phyloP scores from a whole-genome alignment of 805 yeast species.

The Zygosaccharomyces gambellarensis region DNA sequence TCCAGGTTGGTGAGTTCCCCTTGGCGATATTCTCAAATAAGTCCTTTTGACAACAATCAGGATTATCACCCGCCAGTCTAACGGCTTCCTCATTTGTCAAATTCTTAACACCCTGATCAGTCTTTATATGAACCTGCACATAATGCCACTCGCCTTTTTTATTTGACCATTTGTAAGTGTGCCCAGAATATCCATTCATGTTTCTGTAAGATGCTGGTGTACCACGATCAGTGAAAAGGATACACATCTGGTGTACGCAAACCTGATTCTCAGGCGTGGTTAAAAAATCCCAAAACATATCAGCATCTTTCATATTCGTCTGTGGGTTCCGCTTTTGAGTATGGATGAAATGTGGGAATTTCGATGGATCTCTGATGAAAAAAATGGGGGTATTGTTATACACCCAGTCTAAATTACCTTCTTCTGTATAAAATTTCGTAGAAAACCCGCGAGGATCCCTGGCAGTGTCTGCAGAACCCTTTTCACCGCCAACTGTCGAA shows the following conservation, averaged over 20 bases:
- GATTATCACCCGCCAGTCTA: slow-evolving; percentile 65
- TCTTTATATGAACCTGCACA: slow-evolving; percentile 51
- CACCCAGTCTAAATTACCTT: slow-evolving; percentile 68
- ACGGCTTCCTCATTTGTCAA: slow-evolving; percentile 64
- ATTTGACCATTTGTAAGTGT: slow-evolving; percentile 58
- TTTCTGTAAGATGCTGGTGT: slow-evolving; percentile 50
- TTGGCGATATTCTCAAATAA: slow-evolving; percentile 71
- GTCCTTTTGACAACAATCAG: slow-evolving; percentile 78
- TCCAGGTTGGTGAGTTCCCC: slow-evolving; percentile 82
- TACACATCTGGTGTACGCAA: slow-evolving; percentile 65
- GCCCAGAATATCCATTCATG: slow-evolving; percentile 66
- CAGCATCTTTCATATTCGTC: slow-evolving; percentile 70
- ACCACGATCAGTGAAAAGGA: slow-evolving; percentile 61
- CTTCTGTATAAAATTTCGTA: slow-evolving; percentile 60
- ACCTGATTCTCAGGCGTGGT: slow-evolving; percentile 59
- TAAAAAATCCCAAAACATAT: slow-evolving; percentile 82
- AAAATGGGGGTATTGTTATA: slow-evolving; percentile 68
- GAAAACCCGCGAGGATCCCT: slow-evolving; percentile 71
- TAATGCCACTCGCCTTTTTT: slow-evolving; percentile 49
- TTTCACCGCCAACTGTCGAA: slow-evolving; percentile 68
- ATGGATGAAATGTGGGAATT: slow-evolving; percentile 63
- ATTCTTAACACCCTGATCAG: slow-evolving; percentile 51
- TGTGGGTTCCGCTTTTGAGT: slow-evolving; percentile 67
- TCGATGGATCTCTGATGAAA: slow-evolving; percentile 58
- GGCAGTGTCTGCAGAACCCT: slow-evolving; percentile 59